These are phyloP conservation scores for Ceratobasidium sp. DNA, from an alignment of 1,284 basidiomycete species.

Conservation along the genomic window DNA sequence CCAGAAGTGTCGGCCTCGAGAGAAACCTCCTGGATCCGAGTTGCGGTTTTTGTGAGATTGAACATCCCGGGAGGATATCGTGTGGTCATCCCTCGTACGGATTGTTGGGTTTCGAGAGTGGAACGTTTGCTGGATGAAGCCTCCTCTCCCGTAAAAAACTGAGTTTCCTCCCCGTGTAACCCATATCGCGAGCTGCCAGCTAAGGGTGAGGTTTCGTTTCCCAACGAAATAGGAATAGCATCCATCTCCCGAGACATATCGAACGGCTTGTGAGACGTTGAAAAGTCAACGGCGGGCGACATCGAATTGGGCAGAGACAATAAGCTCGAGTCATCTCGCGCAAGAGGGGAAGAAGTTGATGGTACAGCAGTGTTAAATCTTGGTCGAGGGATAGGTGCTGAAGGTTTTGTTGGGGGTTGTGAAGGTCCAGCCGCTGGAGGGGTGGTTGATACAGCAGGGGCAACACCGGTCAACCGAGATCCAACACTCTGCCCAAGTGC, in stretches of 20 bases:
- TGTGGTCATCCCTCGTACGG: constrained; percentile 38
- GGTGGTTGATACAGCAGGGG: constrained; percentile 15
- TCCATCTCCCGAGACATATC: constrained; percentile 45
- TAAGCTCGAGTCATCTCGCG: constrained; percentile 31
- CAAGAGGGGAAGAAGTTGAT: constrained; percentile 31
- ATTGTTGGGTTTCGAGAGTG: constrained; percentile 4
- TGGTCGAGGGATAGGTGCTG: constrained; percentile 31
- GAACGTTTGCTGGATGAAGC: background rate
- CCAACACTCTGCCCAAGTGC: constrained; percentile 42
- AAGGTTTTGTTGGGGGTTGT: background rate
- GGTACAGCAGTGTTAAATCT: constrained; percentile 21
- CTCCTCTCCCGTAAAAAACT: background rate
- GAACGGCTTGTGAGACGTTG: constrained; percentile 30
- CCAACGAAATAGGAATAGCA: constrained; percentile 4
- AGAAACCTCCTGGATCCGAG: constrained; percentile 12
- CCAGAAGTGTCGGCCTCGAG: background rate
- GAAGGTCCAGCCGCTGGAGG: constrained; percentile 9
- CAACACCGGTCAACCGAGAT: background rate
- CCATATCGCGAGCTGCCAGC: background rate
- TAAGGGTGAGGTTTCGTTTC: background rate
- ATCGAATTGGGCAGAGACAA: constrained; percentile 36
- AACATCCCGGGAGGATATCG: constrained; percentile 43
- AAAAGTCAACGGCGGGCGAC: constrained; percentile 26
- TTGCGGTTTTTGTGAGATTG: constrained; percentile 38
- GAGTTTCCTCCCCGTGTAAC: constrained; percentile 1